Evolutionary conservation across 441 rosid genomes (phyloP).

Genomic region (Adansonia madagascariensis): DNA sequence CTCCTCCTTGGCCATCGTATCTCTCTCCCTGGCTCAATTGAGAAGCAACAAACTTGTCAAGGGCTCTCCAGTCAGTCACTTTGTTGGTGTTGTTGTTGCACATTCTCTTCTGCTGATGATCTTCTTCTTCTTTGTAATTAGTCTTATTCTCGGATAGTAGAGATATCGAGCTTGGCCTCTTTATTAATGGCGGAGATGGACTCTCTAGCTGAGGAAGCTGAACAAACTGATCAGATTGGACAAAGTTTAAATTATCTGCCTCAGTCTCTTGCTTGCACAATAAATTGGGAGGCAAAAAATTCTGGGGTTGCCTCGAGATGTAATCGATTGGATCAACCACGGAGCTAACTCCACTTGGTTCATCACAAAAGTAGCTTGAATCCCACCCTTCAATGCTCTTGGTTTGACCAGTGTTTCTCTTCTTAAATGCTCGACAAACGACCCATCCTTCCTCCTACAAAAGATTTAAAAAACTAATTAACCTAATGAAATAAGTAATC

Average conservation of each 20-base stretch:
- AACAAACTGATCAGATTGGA: slow-evolving; percentile 42
- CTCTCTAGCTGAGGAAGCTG: slow-evolving; percentile 73
- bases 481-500: background rate
- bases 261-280: slow-evolving; percentile 62
- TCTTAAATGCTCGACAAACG: slow-evolving; percentile 92
- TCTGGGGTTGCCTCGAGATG: slow-evolving; percentile 47
- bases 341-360: slow-evolving; percentile 48
- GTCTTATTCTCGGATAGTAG: slow-evolving; percentile 10
- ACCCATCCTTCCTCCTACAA: slow-evolving; percentile 98
- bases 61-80: slow-evolving; percentile 88
- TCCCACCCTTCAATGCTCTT: slow-evolving; percentile 67
- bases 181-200: slow-evolving; percentile 58
- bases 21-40: slow-evolving; percentile 77
- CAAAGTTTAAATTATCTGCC: slow-evolving; percentile 47
- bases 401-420: slow-evolving; percentile 52
- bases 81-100: slow-evolving; percentile 30
- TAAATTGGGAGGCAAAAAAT: slow-evolving; percentile 37
- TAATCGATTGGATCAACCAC: slow-evolving; percentile 56
- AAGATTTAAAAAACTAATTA: background rate
- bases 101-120: background rate
- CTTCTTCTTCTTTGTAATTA: slow-evolving; percentile 15
- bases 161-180: slow-evolving; percentile 46
- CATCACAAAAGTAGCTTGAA: slow-evolving; percentile 53
- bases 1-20: slow-evolving; percentile 19
- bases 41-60: slow-evolving; percentile 93